A percentile compares a stretch with the other conserved stretches of the same genome.
phyloP scores from a whole-genome alignment of 139 green algal species.

The Chlamydomonas applanata region DNA sequence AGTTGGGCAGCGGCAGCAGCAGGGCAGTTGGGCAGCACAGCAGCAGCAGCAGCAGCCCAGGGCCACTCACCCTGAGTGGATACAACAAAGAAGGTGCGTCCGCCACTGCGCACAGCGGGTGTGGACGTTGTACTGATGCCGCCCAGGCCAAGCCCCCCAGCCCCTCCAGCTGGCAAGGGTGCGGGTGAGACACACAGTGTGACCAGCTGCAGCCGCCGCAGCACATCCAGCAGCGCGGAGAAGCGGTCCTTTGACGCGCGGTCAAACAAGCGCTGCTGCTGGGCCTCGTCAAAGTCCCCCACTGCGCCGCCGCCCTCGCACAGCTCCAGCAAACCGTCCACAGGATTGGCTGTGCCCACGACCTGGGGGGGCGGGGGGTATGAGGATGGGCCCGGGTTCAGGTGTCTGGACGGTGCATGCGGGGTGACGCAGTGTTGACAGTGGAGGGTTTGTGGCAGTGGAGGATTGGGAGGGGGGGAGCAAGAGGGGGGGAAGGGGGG shows the following conservation, averaged over 20 bases:
- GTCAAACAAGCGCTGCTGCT: slow-evolving; percentile 18
- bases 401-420: background rate
- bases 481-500: too few relatives aligned
- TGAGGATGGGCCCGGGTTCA: background rate
- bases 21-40: background rate
- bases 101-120: too few relatives aligned
- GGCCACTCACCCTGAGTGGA: background rate
- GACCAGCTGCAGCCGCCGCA: slow-evolving; percentile 10
- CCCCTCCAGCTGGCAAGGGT: too few relatives aligned
- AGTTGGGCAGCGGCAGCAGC: background rate
- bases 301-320: slow-evolving; percentile 18
- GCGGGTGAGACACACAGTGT: background rate
- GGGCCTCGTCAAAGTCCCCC: background rate
- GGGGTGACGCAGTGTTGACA: too few relatives aligned
- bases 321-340: slow-evolving; percentile 27
- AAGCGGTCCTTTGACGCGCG: background rate
- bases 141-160: too few relatives aligned
- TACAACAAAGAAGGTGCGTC: too few relatives aligned
- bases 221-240: slow-evolving; percentile 10
- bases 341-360: slow-evolving; percentile 15
- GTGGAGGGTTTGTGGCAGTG: too few relatives aligned
- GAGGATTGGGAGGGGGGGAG: too few relatives aligned
- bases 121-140: too few relatives aligned
- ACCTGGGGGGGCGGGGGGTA: slow-evolving; percentile 15
- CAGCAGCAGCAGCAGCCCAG: too few relatives aligned